phyloP scores from a whole-genome alignment of 2,329 filamentous ascomycete species.

The Neonectria coccinea region DNA sequence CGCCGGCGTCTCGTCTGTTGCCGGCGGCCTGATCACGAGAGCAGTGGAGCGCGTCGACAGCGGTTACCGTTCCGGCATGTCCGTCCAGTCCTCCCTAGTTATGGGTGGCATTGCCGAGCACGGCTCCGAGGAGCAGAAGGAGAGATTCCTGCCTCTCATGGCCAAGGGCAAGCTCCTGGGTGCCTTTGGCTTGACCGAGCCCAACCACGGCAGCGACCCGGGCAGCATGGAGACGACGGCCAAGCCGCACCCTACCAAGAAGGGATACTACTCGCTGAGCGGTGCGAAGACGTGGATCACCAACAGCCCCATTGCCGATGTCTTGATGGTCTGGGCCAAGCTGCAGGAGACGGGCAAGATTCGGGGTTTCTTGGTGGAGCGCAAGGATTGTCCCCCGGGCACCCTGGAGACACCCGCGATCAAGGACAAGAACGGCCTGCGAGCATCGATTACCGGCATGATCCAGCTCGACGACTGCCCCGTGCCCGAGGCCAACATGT shows the following conservation, averaged over 20 bases:
- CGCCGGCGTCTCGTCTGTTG: constrained; percentile 87
- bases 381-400: constrained; percentile 84
- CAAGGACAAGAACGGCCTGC: constrained; percentile 94
- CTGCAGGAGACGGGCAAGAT: constrained; percentile 93
- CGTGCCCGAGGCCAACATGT: constrained; percentile 92
- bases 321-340: constrained; percentile 93
- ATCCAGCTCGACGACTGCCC: constrained; percentile 94
- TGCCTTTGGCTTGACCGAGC: constrained; percentile 91
- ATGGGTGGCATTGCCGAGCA: constrained; percentile 95
- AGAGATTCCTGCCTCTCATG: constrained; percentile 82
- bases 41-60: constrained; percentile 93
- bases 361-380: constrained; percentile 89
- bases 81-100: constrained; percentile 90
- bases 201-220: constrained; percentile 92
- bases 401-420: constrained; percentile 92
- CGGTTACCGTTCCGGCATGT: constrained; percentile 92
- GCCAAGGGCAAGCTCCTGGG: constrained; percentile 86
- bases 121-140: constrained; percentile 87
- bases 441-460: constrained; percentile 97
- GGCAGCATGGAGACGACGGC: constrained; percentile 91
- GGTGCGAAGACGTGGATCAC: constrained; percentile 97
- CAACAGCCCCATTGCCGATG: constrained; percentile 89
- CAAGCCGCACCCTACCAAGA: constrained; percentile 85
- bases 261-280: constrained; percentile 82
- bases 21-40: constrained; percentile 88